Evolutionary conservation across 768 basidiomycete genomes (phyloP).

Genomic region (Naganishia antarctica): DNA sequence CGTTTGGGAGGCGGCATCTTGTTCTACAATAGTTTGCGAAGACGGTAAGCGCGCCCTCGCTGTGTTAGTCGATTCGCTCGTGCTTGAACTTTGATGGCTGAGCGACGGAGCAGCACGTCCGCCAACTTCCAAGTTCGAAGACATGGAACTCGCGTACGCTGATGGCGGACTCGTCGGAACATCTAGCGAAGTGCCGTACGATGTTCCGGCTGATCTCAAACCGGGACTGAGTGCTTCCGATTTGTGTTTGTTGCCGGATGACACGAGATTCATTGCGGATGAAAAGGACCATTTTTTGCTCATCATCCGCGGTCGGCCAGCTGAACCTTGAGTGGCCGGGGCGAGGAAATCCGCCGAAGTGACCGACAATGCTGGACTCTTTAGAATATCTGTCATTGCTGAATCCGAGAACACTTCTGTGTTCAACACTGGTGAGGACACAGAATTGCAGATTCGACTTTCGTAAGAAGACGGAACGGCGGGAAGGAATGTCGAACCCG

Average conservation of each 20-base stretch:
- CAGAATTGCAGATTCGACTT: constrained; percentile 61
- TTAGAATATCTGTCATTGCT: neutral
- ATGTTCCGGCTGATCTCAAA: constrained; percentile 33
- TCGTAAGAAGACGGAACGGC: constrained; percentile 56
- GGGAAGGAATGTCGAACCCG: constrained; percentile 57
- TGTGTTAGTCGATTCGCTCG: constrained; percentile 1
- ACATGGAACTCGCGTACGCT: constrained; percentile 40
- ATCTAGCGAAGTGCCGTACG: constrained; percentile 42
- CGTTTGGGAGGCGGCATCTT: neutral
- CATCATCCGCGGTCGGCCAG: constrained; percentile 30
- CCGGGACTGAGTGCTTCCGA: constrained; percentile 61
- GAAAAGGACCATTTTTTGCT: constrained; percentile 50
- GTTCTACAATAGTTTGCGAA: neutral
- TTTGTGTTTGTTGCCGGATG: constrained; percentile 27
- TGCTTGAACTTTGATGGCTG: neutral
- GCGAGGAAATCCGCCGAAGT: constrained; percentile 25
- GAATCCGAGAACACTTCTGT: constrained; percentile 60
- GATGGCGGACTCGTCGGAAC: constrained; percentile 58
- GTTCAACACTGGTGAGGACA: constrained; percentile 76
- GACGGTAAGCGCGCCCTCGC: neutral
- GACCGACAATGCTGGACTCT: constrained; percentile 19
- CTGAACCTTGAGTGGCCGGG: neutral
- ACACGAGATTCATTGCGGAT: constrained; percentile 43
- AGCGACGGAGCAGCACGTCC: neutral
- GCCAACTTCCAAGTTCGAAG: neutral